Evolutionary conservation across 106 monocot species (phyloP).

Genomic region (Phalaenopsis equestris): DNA sequence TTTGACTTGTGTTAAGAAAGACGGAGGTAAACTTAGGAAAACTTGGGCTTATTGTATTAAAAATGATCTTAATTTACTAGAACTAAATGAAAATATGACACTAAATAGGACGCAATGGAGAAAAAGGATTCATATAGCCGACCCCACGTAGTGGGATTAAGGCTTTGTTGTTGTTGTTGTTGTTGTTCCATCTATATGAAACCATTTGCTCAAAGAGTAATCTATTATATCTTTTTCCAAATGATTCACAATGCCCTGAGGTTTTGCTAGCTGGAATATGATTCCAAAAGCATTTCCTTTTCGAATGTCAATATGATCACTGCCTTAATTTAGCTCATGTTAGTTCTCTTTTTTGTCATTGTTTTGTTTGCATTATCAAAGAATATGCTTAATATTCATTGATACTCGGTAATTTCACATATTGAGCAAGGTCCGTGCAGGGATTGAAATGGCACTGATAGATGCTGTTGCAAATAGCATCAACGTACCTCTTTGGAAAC

Average conservation of each 20-base stretch:
- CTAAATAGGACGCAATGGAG: too few species aligned
- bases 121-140: too few species aligned
- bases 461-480: slow-evolving; percentile 88
- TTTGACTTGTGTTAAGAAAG: too few species aligned
- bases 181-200: neutral
- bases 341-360: too few species aligned
- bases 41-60: too few species aligned
- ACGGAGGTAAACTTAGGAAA: too few species aligned
- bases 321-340: neutral
- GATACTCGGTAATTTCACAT: slow-evolving; percentile 4
- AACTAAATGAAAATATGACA: too few species aligned
- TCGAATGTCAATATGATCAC: neutral
- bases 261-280: neutral
- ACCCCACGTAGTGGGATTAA: too few species aligned
- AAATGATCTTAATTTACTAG: too few species aligned
- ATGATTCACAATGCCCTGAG: neutral
- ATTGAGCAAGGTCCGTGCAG: slow-evolving; percentile 69
- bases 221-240: neutral
- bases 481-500: slow-evolving; percentile 75
- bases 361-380: neutral
- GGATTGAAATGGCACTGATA: slow-evolving; percentile 93
- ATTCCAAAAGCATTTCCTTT: neutral
- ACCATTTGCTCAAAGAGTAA: neutral
- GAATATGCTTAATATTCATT: neutral
- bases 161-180: neutral